These are phyloP conservation scores for Neurospora intermedia DNA, from an alignment of 495 filamentous ascomycete genomes.

Conservation along the genomic window DNA sequence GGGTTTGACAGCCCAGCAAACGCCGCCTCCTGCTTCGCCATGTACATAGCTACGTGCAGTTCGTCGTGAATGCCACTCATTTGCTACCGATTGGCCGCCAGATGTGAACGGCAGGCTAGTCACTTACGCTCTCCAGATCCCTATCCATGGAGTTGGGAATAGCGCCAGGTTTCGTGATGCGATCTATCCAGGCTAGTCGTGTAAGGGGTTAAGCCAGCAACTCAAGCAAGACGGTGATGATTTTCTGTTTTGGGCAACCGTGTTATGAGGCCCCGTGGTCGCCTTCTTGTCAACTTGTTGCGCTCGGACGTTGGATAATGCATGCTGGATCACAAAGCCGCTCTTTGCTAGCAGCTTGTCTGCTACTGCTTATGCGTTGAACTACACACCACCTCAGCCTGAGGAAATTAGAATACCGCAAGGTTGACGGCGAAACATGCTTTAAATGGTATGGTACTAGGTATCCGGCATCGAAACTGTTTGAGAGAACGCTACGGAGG, in stretches of 20 bases:
- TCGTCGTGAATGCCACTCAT: background rate
- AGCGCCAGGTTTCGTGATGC: slow-evolving; percentile 6
- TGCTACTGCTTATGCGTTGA: background rate
- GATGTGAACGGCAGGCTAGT: background rate
- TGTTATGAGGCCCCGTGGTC: background rate
- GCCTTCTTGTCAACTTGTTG: background rate
- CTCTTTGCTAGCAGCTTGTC: background rate
- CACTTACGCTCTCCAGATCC: background rate
- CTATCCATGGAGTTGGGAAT: slow-evolving; percentile 13
- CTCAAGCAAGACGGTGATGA: background rate
- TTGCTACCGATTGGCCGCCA: background rate
- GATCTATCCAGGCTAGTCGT: background rate
- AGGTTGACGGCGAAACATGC: background rate
- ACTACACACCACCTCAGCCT: background rate
- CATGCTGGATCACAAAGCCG: background rate
- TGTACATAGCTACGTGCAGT: background rate
- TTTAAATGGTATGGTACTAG: too few relatives aligned
- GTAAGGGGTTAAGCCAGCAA: background rate
- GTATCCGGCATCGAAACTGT: too few relatives aligned
- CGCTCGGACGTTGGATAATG: background rate
- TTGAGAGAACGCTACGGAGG: background rate
- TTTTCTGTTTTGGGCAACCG: background rate
- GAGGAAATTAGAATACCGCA: background rate
- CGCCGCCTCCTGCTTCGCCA: background rate
- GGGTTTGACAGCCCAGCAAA: background rate